These are phyloP conservation scores for Trichosporon inkin DNA, from an alignment of 1,284 basidiomycete species.

Conservation along the genomic window DNA sequence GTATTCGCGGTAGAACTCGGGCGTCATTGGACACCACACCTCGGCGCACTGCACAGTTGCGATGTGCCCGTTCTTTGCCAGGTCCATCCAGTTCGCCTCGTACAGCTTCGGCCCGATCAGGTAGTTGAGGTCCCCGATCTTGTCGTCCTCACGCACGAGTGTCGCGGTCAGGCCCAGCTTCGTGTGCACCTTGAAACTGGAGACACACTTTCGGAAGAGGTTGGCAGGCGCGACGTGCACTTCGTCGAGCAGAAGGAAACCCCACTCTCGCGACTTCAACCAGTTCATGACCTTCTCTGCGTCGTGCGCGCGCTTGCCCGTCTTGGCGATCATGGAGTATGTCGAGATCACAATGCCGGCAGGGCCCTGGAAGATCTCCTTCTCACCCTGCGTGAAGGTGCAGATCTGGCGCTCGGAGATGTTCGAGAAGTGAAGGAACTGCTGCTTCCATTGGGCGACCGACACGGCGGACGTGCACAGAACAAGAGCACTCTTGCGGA, in stretches of 20 bases:
- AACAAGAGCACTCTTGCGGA: constrained; percentile 98
- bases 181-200: constrained; percentile 94
- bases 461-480: constrained; percentile 95
- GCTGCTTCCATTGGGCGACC: constrained; percentile 96
- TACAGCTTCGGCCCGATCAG: constrained; percentile 99
- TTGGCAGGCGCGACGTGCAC: constrained; percentile 96
- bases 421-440: constrained; percentile 96
- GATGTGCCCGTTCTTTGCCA: constrained; percentile 98
- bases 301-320: constrained; percentile 89
- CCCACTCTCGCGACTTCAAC: constrained; percentile 87
- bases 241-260: constrained; percentile 92
- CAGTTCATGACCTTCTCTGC: constrained; percentile 99
- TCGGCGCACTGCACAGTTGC: constrained; percentile 99
- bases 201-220: constrained; percentile 93
- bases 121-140: constrained; percentile 97
- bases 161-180: constrained; percentile 85
- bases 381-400: constrained; percentile 91
- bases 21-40: constrained; percentile 99
- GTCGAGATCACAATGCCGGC: constrained; percentile 96
- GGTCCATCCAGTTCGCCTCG: constrained; percentile 99
- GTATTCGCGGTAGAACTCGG: constrained; percentile 99
- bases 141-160: constrained; percentile 97
- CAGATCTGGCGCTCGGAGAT: constrained; percentile 91
- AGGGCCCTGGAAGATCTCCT: constrained; percentile 80
- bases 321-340: constrained; percentile 98